Conservation (phyloP, 2,329 filamentous ascomycete genomes). For the Fusarium papillatum region DNA sequence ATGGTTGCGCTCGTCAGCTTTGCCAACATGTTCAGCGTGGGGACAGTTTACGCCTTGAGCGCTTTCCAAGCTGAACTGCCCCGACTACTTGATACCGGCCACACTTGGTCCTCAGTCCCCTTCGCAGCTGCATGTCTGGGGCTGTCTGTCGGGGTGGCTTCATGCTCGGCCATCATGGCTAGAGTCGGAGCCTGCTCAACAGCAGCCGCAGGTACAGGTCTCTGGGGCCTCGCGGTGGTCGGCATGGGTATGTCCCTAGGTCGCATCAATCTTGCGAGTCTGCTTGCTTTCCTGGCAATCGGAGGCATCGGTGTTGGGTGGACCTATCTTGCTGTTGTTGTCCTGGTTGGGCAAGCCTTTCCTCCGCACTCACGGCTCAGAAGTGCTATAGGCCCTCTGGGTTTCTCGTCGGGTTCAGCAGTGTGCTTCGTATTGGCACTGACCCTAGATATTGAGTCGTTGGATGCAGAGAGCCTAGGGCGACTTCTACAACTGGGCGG, state of each 20-base stretch:
- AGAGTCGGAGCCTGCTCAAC: background rate
- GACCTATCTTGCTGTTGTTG: background rate
- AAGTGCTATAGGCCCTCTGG: background rate
- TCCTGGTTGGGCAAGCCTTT: background rate
- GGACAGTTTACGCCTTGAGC: background rate
- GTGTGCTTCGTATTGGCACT: background rate
- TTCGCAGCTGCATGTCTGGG: background rate
- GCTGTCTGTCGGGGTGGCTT: background rate
- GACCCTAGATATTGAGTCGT: background rate
- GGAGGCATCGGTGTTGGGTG: background rate
- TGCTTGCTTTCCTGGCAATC: background rate
- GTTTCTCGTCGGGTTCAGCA: background rate
- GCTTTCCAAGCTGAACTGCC: background rate
- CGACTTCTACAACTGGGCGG: background rate
- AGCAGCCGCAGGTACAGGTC: background rate
- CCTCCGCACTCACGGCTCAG: background rate
- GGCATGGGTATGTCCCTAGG: background rate
- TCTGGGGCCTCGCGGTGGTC: background rate
- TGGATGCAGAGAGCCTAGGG: background rate
- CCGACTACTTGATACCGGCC: background rate
- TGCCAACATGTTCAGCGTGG: background rate
- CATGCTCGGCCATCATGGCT: background rate
- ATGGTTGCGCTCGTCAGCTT: background rate
- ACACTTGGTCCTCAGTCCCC: background rate
- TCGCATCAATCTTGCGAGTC: background rate